A percentile compares a stretch with the other conserved stretches of the same genome.
Conservation (phyloP, 2,329 filamentous ascomycete genomes). For the Annulohypoxylon truncatum region DNA sequence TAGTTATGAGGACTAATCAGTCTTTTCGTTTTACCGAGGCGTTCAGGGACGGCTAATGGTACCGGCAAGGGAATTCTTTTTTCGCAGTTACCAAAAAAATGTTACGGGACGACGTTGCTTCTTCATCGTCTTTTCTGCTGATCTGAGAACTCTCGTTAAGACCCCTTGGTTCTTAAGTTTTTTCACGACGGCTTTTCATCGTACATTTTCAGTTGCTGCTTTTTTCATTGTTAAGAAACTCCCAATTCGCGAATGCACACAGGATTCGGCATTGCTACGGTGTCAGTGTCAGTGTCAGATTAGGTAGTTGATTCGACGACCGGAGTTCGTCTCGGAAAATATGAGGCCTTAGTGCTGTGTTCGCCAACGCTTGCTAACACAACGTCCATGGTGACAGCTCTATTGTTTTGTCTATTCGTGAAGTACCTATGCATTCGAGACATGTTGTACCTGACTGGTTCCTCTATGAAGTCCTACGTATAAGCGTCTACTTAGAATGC, state of each 20-base stretch:
- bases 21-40: conserved; percentile 19
- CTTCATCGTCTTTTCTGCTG: conserved; percentile 9
- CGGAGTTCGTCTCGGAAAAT: conserved; percentile 21
- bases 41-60: conserved; percentile 34
- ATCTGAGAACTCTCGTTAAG: conserved; percentile 35
- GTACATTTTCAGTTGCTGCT: conserved; percentile 20
- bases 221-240: conserved; percentile 6
- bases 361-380: background rate
- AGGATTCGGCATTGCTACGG: conserved; percentile 16
- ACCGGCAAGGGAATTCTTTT: conserved; percentile 31
- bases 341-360: conserved; percentile 2
- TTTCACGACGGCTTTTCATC: conserved; percentile 5
- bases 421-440: background rate
- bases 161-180: background rate
- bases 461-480: background rate
- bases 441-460: background rate
- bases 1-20: conserved; percentile 32
- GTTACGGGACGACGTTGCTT: conserved; percentile 15
- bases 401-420: conserved; percentile 19
- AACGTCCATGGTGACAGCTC: background rate
- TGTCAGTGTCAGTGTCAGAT: conserved; percentile 28
- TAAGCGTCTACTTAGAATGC: conserved; percentile 51
- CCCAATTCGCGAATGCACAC: conserved; percentile 7
- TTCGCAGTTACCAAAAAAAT: conserved; percentile 27
- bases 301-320: conserved; percentile 33